These are phyloP conservation scores for Coemansia interrupta DNA, from an alignment of 192 early-diverging fungal genomes.

Conservation along the genomic window DNA sequence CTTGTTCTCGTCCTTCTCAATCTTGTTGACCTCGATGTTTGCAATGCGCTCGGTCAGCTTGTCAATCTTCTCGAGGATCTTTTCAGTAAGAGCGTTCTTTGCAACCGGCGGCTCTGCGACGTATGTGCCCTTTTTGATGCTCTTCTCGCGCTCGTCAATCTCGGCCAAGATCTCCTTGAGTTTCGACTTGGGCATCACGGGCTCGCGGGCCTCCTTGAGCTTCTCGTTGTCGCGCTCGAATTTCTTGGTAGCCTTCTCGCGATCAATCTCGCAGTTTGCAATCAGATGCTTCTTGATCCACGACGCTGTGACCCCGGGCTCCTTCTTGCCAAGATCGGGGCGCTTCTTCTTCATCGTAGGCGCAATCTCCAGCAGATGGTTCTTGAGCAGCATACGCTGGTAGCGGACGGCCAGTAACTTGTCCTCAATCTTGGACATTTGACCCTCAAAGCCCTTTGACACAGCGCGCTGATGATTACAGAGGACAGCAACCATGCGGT, in stretches of 20 bases:
- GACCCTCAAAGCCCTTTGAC: constrained; percentile 69
- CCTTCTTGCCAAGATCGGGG: constrained; percentile 61
- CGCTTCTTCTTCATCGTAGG: constrained; percentile 74
- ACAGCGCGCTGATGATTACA: constrained; percentile 97
- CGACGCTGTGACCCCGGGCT: constrained; percentile 73
- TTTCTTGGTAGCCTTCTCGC: constrained; percentile 59
- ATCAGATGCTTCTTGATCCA: constrained; percentile 69
- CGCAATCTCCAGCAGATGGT: constrained; percentile 68
- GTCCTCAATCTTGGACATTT: constrained; percentile 78
- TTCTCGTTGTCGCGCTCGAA: constrained; percentile 84
- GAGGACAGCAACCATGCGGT: constrained; percentile 91
- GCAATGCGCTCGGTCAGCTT: constrained; percentile 71
- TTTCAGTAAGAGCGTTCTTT: constrained; percentile 59
- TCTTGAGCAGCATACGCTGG: constrained; percentile 69
- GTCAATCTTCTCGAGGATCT: constrained; percentile 66
- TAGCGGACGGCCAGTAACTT: constrained; percentile 88
- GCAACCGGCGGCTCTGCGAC: constrained; percentile 26
- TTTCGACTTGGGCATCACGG: constrained; percentile 51
- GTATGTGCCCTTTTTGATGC: constrained; percentile 37
- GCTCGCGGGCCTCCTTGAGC: constrained; percentile 61
- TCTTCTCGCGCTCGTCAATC: constrained; percentile 47
- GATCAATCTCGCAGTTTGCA: constrained; percentile 65
- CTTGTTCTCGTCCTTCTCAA: constrained; percentile 97
- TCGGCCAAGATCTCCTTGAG: constrained; percentile 50
- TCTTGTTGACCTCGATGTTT: constrained; percentile 66